phyloP scores from a whole-genome alignment of 208 protist species.

The Tritrichomonas foetus region DNA sequence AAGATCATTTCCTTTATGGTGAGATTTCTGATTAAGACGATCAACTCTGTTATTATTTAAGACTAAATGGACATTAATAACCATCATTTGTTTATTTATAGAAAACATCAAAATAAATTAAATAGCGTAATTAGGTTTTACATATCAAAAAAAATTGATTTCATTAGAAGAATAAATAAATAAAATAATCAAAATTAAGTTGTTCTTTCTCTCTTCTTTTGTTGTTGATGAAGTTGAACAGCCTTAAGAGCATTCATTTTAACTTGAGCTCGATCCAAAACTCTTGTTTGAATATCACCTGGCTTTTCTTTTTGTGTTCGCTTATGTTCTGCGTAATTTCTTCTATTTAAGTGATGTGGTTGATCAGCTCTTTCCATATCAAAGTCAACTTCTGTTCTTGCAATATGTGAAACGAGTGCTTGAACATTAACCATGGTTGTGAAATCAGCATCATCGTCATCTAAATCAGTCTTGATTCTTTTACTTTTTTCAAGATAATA shows the following conservation, averaged over 20 bases:
- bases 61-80: too few species aligned
- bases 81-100: too few species aligned
- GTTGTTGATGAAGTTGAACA: not conserved
- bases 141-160: too few species aligned
- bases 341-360: not conserved
- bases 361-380: not conserved
- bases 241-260: not conserved
- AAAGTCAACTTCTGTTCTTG: not conserved
- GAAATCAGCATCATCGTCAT: not conserved
- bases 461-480: not conserved
- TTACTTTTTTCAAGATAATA: not conserved
- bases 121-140: too few species aligned
- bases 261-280: not conserved
- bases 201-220: too few species aligned
- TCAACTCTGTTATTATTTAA: too few species aligned
- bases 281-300: not conserved
- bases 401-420: not conserved
- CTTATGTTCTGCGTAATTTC: not conserved
- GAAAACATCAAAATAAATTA: too few species aligned
- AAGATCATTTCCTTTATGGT: constrained; percentile 17
- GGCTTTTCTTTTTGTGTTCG: not conserved
- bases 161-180: too few species aligned
- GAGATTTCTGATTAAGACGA: not conserved
- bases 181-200: too few species aligned
- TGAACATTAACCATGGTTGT: not conserved